Evolutionary conservation across 768 basidiomycete genomes (phyloP), one percentile per base, ranked within the genome.

Genomic region (Calocybe gangraenosa): DNA sequence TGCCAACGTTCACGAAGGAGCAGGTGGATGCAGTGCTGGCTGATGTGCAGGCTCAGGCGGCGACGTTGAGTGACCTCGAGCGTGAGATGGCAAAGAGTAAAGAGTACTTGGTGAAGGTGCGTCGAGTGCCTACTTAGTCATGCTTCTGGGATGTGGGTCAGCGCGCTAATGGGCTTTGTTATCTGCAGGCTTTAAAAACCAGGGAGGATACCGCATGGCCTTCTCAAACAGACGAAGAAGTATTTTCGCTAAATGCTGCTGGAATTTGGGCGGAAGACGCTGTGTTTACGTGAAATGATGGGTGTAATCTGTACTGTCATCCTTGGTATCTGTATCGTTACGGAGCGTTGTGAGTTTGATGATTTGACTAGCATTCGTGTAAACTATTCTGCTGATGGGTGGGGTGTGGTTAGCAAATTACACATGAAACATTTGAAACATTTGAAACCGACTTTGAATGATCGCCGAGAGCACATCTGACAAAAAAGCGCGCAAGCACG

Each of bases 91-190:
- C 73, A 32, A 68, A 74, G 58, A 84, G 81, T 60, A 84, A 72
- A 55, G 90, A 91, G 37, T 92, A 81, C 50, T 58, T 92, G 54
- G 68, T 56, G 23, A 92, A 91, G 78, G 87, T 84, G 23, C 38
- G 67, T 44, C 22, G 14, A 8, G 25, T 4, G 22, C 9, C n/a
- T n/a, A n/a, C n/a, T n/a, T n/a, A n/a, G n/a, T 19, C 20, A 14
- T 35, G 9, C 2, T 40, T 39, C n/a, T n/a, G n/a, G n/a, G n/a
- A n/a, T 20, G 34, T 39, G 23, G 21, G 14, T 35, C 34, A 35
- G 14, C 6, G 7, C 13, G 20, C 14, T 9, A 23, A 42, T 7
- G 33, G 15, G 14, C 7, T 31, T 13, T 13, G n/a, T 22, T 30
- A 32, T 41, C n/a, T n/a, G n/a, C n/a, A 56, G 56, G 57, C 57